These are phyloP conservation scores for Microbotryum violaceum DNA, from an alignment of 1,284 basidiomycete genomes.

Conservation along the genomic window DNA sequence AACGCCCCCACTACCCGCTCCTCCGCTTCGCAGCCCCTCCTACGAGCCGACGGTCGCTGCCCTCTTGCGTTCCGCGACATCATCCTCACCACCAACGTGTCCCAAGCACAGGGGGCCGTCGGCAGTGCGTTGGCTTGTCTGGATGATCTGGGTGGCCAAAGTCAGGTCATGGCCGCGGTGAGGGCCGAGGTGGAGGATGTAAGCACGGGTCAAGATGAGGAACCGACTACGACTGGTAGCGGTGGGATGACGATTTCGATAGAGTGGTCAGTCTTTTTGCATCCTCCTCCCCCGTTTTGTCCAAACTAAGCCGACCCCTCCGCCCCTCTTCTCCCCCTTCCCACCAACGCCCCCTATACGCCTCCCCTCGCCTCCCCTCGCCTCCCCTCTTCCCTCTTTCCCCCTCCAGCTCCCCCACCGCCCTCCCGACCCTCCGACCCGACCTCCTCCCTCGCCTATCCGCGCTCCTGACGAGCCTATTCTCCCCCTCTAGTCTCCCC, in stretches of 20 bases:
- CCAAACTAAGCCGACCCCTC: no score
- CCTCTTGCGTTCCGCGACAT: constrained; percentile 27
- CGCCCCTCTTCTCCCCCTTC: no score
- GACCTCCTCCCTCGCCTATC: constrained; percentile 25
- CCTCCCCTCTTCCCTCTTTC: no score
- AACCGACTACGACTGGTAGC: not conserved
- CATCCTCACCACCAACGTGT: constrained; percentile 21
- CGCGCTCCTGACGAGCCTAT: constrained; percentile 23
- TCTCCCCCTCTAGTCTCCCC: constrained; percentile 18
- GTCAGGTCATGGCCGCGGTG: constrained; percentile 27
- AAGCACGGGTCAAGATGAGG: constrained; percentile 1
- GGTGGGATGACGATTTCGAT: constrained; percentile 15
- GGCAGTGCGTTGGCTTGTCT: constrained; percentile 18
- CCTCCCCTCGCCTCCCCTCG: not conserved
- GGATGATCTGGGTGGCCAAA: constrained; percentile 16
- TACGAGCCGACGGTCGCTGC: constrained; percentile 25
- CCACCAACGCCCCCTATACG: not conserved
- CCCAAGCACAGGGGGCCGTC: constrained; percentile 20
- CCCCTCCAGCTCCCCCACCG: constrained; percentile 17
- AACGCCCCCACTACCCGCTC: not conserved
- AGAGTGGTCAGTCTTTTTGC: constrained; percentile 13
- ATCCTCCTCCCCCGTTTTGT: not conserved
- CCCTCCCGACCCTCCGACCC: constrained; percentile 12
- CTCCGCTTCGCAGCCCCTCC: not conserved
- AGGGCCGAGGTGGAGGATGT: constrained; percentile 26